Evolutionary conservation across 2,329 filamentous ascomycete species (phyloP), one percentile per base, ranked within the genome.

Genomic region (Colletotrichum tropicicola): DNA sequence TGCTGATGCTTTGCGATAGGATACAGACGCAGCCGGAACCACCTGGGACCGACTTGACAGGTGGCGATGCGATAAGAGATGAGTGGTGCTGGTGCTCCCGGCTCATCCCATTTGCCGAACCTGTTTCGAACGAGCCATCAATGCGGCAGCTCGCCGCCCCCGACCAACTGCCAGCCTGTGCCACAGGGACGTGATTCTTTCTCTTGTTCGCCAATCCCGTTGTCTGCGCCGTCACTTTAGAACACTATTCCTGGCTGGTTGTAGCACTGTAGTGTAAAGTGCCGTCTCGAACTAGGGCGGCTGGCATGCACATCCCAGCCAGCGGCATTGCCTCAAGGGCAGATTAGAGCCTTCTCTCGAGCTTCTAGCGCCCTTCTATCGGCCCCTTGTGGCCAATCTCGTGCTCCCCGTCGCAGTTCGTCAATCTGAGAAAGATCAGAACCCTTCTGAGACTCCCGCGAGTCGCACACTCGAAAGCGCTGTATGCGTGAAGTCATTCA

Each of bases 301-400:
- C n/a, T 51, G 59, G 43, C 56, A 55, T 55, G 56, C 61, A 27
- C 15, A 60, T 41, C 56, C 47, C 48, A 28, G 43, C 43, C 39
- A 43, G 17, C 53, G 37, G 21, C 41, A 25, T 17, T 23, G 37
- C 54, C 25, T 53, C 47, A 12, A n/a, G 21, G 35, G 13, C 19
- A 51, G 32, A 51, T 53, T 23, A 51, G 37, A 52, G 35, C 48
- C 41, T 65, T 65, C 61, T 27, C 43, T 54, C 32, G 21, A 23
- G 15, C 48, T 65, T 65, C 61, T 65, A 65, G 61, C 56, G 61
- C 21, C 28, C 23, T 60, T 65, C 61, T 19, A 54, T 37, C 43
- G 43, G 56, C 9, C 32, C 43, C 54, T 28, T 45, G 17, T 17
- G 12, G 47, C 48, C 27, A 45, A 55, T 54, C 25, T 37, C 55